These are phyloP conservation scores for Pseudogymnoascus sp. DNA, from an alignment of 2,329 filamentous ascomycete species.

Conservation along the genomic window DNA sequence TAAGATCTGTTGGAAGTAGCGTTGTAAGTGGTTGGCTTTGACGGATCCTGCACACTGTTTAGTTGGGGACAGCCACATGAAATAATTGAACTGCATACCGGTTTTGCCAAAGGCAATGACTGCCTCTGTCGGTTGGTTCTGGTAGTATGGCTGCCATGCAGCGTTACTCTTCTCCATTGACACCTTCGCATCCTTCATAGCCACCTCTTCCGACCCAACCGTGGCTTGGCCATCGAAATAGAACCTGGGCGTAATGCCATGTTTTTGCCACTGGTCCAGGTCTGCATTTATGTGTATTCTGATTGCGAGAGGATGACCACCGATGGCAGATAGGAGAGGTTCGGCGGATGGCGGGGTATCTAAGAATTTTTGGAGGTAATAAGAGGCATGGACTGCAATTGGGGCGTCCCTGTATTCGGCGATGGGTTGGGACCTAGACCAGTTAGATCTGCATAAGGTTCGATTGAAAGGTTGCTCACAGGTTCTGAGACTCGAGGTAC, in stretches of 20 bases:
- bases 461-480: neutral
- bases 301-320: constrained; percentile 76
- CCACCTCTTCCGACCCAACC: constrained; percentile 64
- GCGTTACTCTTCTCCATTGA: constrained; percentile 65
- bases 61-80: constrained; percentile 13
- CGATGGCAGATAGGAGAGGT: constrained; percentile 81
- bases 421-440: constrained; percentile 41
- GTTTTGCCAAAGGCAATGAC: constrained; percentile 81
- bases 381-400: constrained; percentile 80
- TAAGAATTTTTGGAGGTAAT: constrained; percentile 77
- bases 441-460: neutral
- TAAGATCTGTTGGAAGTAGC: constrained; percentile 68
- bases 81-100: constrained; percentile 41
- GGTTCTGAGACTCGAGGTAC: constrained; percentile 1
- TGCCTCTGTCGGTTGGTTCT: constrained; percentile 68
- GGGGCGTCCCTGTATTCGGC: constrained; percentile 65
- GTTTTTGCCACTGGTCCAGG: constrained; percentile 60
- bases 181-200: constrained; percentile 53
- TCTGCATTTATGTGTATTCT: constrained; percentile 68
- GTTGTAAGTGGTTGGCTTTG: constrained; percentile 63
- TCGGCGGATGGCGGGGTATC: constrained; percentile 65
- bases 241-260: constrained; percentile 72
- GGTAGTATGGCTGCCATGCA: constrained; percentile 83
- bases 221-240: constrained; percentile 85
- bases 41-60: constrained; percentile 53